phyloP scores from a whole-genome alignment of 306 rosid genomes.

The Alnus glutinosa region DNA sequence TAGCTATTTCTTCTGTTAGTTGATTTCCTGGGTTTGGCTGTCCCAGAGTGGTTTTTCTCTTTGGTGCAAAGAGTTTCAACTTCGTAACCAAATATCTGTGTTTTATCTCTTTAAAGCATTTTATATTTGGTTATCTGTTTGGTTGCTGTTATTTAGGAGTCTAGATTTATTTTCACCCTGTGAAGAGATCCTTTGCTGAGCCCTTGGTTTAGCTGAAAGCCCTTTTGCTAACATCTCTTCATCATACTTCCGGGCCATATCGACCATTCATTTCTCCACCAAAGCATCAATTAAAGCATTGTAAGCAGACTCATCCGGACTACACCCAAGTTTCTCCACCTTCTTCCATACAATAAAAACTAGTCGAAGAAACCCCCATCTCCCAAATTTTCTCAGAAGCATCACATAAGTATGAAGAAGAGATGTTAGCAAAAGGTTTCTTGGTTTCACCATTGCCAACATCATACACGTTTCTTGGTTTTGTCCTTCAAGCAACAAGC shows the following conservation, averaged over 20 bases:
- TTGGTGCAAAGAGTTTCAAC: too few species aligned
- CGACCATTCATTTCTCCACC: conserved; percentile 72
- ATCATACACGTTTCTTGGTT: too few species aligned
- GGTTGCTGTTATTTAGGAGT: too few species aligned
- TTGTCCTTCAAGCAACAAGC: too few species aligned
- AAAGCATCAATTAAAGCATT: conserved; percentile 85
- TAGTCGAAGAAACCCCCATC: conserved; percentile 91
- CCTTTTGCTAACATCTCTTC: conserved; percentile 88
- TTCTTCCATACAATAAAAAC: conserved; percentile 72
- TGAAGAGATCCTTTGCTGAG: conserved; percentile 40
- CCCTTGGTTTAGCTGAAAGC: conserved; percentile 80
- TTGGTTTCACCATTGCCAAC: too few species aligned
- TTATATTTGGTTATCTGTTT: too few species aligned
- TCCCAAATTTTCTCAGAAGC: conserved; percentile 83
- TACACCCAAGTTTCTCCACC: conserved; percentile 74
- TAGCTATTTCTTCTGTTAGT: too few species aligned
- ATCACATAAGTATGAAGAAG: conserved; percentile 53
- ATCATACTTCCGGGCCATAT: conserved; percentile 72
- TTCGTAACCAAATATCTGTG: too few species aligned
- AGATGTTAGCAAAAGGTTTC: too few species aligned
- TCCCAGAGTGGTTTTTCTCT: too few species aligned
- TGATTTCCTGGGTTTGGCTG: too few species aligned
- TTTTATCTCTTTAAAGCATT: too few species aligned
- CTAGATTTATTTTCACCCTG: neutral
- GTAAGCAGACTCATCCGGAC: conserved; percentile 80